These are phyloP conservation scores for Botrytis paeoniae DNA, from an alignment of 2,329 filamentous ascomycete genomes.

Conservation along the genomic window DNA sequence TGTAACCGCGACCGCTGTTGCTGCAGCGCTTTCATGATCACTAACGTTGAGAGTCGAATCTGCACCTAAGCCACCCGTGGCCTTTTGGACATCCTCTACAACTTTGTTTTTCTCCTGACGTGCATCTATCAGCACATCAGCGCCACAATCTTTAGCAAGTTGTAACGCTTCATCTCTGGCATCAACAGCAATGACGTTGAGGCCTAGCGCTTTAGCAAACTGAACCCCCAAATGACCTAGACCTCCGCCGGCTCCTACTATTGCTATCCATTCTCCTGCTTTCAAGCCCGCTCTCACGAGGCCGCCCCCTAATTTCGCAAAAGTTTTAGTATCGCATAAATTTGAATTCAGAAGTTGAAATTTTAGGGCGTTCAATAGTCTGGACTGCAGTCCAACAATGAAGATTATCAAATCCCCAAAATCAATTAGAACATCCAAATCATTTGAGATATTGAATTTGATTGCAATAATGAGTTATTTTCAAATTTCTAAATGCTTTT, in stretches of 20 bases:
- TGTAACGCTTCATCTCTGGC: slow-evolving; percentile 52
- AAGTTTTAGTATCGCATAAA: neutral
- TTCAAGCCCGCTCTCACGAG: slow-evolving; percentile 38
- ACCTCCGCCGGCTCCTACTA: slow-evolving; percentile 50
- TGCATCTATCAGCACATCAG: slow-evolving; percentile 52
- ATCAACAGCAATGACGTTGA: slow-evolving; percentile 46
- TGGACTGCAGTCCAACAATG: no score
- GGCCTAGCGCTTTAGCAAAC: slow-evolving; percentile 49
- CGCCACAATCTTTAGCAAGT: slow-evolving; percentile 47
- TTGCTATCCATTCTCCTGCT: slow-evolving; percentile 42
- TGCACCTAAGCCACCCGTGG: slow-evolving; percentile 49
- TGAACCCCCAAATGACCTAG: slow-evolving; percentile 51
- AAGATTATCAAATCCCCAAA: no score
- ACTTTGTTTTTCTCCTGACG: slow-evolving; percentile 47
- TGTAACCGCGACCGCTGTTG: slow-evolving; percentile 52
- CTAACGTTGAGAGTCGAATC: slow-evolving; percentile 53
- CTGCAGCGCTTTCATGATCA: slow-evolving; percentile 51
- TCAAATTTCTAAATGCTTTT: no score
- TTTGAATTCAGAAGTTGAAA: neutral
- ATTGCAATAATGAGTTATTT: no score
- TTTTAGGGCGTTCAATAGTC: no score
- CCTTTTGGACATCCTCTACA: slow-evolving; percentile 46
- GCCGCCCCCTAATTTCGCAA: slow-evolving; percentile 30
- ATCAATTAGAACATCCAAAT: no score
- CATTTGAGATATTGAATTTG: no score